Evolutionary conservation across 164 flowering plant species (phyloP).

Genomic region (Tetrastigma voinierianum): DNA sequence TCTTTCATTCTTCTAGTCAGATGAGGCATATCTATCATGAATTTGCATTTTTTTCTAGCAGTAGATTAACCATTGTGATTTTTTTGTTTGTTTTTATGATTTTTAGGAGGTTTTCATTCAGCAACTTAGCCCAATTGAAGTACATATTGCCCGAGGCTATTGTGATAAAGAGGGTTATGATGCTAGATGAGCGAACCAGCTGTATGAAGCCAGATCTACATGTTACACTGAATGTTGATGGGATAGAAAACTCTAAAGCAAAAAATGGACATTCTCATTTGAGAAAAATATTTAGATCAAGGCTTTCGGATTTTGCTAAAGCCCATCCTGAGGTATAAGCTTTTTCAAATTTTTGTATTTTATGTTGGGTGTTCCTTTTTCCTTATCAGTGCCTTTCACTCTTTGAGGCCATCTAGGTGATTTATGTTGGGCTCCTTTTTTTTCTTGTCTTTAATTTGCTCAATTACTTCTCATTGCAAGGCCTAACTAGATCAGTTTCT

Average conservation of each 20-base stretch:
- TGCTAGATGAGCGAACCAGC: conserved; percentile 58
- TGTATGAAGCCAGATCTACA: conserved; percentile 81
- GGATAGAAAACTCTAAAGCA: conserved; percentile 28
- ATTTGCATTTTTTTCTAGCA: too few species aligned
- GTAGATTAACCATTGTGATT: not conserved
- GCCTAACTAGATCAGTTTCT: too few species aligned
- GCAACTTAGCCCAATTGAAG: conserved; percentile 85
- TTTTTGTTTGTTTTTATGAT: conserved; percentile 1
- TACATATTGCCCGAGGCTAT: conserved; percentile 70
- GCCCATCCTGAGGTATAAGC: conserved; percentile 71
- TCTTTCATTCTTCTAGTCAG: too few species aligned
- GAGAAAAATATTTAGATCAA: conserved; percentile 49
- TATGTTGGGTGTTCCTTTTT: not conserved
- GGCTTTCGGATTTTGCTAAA: conserved; percentile 51
- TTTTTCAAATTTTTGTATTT: not conserved
- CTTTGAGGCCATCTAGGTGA: too few species aligned
- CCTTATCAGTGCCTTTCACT: too few species aligned
- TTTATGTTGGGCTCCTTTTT: too few species aligned
- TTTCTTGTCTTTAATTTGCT: too few species aligned
- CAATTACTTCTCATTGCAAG: too few species aligned
- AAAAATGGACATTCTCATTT: conserved; percentile 31
- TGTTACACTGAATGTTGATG: conserved; percentile 38
- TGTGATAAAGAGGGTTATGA: conserved; percentile 44
- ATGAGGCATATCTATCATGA: too few species aligned
- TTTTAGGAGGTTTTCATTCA: conserved; percentile 68